phyloP scores from a whole-genome alignment of 805 yeast species.

The Yamadazyma kitorensis region DNA sequence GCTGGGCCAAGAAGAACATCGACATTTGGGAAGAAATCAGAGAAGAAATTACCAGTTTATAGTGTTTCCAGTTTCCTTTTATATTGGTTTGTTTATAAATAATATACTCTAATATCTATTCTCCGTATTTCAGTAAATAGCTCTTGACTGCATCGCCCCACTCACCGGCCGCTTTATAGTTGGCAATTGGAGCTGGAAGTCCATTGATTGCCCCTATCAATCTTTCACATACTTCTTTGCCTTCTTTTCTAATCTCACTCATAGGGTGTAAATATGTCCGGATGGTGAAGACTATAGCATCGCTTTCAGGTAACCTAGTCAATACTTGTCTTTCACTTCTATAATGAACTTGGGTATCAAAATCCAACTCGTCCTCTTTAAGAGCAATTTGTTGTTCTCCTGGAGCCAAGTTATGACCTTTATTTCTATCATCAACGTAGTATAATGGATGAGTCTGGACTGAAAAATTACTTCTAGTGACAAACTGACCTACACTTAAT shows the following conservation, averaged over 20 bases:
- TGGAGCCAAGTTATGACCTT: conserved; percentile 30
- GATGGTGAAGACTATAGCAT: conserved; percentile 40
- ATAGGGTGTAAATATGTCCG: conserved; percentile 40
- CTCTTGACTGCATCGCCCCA: conserved; percentile 69
- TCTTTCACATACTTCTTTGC: conserved; percentile 42
- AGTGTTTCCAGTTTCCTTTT: conserved; percentile 1
- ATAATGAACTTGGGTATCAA: conserved; percentile 37
- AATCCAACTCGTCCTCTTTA: conserved; percentile 32
- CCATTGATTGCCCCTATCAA: conserved; percentile 63
- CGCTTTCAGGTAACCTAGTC: conserved; percentile 36
- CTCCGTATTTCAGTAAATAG: conserved; percentile 15
- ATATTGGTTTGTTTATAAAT: background rate
- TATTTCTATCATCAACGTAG: conserved; percentile 38
- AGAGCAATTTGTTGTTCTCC: conserved; percentile 22
- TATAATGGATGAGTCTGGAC: conserved; percentile 35
- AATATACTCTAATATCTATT: background rate
- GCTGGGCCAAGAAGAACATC: conserved; percentile 66
- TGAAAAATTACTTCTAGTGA: conserved; percentile 40
- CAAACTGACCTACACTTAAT: conserved; percentile 34
- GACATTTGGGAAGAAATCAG: conserved; percentile 68
- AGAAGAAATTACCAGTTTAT: conserved; percentile 32
- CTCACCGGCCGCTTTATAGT: conserved; percentile 58
- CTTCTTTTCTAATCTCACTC: conserved; percentile 28
- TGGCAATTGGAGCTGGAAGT: conserved; percentile 55
- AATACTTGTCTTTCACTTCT: conserved; percentile 42